Evolutionary conservation across 2,329 filamentous ascomycete genomes (phyloP), one percentile per base, ranked within the genome.

Genomic region (Phialophora chinensis): DNA sequence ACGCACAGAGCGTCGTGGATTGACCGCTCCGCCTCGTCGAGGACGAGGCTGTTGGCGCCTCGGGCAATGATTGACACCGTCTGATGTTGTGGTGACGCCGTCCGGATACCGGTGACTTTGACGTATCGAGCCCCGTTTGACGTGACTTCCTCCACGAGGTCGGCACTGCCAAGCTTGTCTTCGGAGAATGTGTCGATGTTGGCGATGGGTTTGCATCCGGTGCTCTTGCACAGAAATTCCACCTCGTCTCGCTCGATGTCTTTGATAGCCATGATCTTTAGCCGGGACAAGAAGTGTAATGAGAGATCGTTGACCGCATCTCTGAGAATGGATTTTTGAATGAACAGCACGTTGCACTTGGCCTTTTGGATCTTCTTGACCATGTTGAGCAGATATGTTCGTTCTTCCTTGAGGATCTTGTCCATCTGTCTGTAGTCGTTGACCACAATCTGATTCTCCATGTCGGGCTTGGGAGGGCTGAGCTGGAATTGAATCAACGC

Each of bases 301-400:
- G 92, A 96, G 66, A 99, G 86, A 75, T 99, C 95, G 83, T 99
- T 99, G 79, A 99, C 93, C 42, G 95, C 95, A 76, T 99, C 95
- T 74, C 95, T 90, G 66, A 99, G 88, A 74, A 99, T 99, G 14
- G 94, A 98, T 83, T 99, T 99, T 78, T 99, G 95, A 74, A 99
- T 98, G 73, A 99, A 85, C 53, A 98, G 88, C 52, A 99, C 95
- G 75, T 99, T 99, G 84, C 95, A 99, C 85, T 98, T 99, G 73
- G 95, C 93, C 86, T 98, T 99, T 84, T 98, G 97, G 81, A 99
- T 99, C 87, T 98, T 99, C 88, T 99, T 98, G 77, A 96, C 93
- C 88, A 99, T 91, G 85, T 98, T 98, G 66, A 99, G 87, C 71
- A 99, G 88, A 81, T 99, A 99, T 73, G 95, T 91, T 73, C 95